A percentile compares a stretch with the other conserved stretches of the same genome.
These are phyloP conservation scores for Musa schizocarpa DNA, from an alignment of 176 grass and related monocot genomes.

Conservation along the genomic window DNA sequence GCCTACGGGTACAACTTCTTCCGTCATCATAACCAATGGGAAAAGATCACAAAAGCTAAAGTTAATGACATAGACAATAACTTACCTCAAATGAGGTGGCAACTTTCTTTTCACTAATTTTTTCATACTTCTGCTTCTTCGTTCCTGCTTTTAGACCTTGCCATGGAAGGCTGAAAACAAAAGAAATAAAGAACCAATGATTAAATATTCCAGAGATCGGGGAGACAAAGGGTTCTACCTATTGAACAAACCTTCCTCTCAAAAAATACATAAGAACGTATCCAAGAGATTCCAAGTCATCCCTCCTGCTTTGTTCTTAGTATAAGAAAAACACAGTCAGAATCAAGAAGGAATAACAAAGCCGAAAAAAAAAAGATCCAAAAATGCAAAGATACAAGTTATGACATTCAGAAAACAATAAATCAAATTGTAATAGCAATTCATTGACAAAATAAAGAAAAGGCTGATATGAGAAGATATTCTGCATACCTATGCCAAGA, in stretches of 20 bases:
- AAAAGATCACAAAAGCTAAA: not conserved
- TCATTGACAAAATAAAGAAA: slow-evolving; percentile 3
- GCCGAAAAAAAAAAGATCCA: not conserved
- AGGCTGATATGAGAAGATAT: slow-evolving; percentile 1
- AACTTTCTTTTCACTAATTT: slow-evolving; percentile 96
- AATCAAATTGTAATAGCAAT: not conserved
- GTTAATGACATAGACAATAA: not conserved
- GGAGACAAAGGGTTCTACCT: not conserved
- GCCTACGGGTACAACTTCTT: slow-evolving; percentile 29
- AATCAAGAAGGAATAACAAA: not conserved
- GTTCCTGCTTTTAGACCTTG: slow-evolving; percentile 98
- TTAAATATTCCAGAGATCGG: not conserved
- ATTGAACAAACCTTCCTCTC: slow-evolving; percentile 67
- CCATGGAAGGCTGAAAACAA: slow-evolving; percentile 76
- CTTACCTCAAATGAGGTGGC: slow-evolving; percentile 85
- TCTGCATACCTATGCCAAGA: slow-evolving; percentile 80
- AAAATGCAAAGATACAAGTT: not conserved
- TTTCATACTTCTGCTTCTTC: slow-evolving; percentile 92
- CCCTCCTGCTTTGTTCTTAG: slow-evolving; percentile 95
- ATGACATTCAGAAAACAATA: not conserved
- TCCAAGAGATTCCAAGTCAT: slow-evolving; percentile 98
- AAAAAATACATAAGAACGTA: slow-evolving; percentile 98
- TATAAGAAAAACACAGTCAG: slow-evolving; percentile 11
- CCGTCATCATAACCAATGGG: not conserved
- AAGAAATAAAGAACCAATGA: slow-evolving; percentile 4